Evolutionary conservation across 2,329 filamentous ascomycete genomes (phyloP), one percentile per base, ranked within the genome.

Genomic region (Aspergillus spinulosporus): DNA sequence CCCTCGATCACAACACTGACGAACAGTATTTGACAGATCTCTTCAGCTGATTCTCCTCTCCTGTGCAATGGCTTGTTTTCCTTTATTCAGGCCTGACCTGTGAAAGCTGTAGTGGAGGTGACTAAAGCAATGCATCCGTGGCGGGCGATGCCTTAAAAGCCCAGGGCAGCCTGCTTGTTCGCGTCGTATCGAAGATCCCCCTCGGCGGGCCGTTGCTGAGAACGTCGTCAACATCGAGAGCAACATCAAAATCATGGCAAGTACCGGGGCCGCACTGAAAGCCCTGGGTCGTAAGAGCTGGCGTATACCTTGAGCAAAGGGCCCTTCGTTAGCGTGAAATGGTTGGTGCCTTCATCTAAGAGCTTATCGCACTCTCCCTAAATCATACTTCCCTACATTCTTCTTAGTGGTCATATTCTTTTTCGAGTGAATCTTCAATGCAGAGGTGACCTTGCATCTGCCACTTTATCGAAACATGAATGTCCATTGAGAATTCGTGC

Each of bases 1-100:
- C 79, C 74, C 69, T 83, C 73, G 28, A 86, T 79, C 0, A 84
- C 74, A 1, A 83, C 83, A 65, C 87, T 87, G 7, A 87, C 72
- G 63, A 87, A 85, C 5, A 86, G 65, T 0, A 84, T 87, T 60
- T 84, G 76, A 42, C 72, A 66, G 0, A 79, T 79, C 6, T 45
- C 31, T 69, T 14, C 46, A 79, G 14, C 1, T 62, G 64, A 26
- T 65, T 59, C n/a, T 63, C 56, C 15, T 75, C 68, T 3, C 5
- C 63, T 0, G 67, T 66, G 50, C 77, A 75, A 56, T 75, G 71
- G 36, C 80, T 81, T 2, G 79, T 70, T 11, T 66, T 21, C 21
- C 21, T 21, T 21, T 21, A 21, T 21, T 21, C 21, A 21, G 21
- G 21, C 21, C 21, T 21, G 21, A 21, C 21, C 21, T 21, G 21